phyloP scores from a whole-genome alignment of 2,329 filamentous ascomycete species.

The Macrophomina pseudophaseolina region DNA sequence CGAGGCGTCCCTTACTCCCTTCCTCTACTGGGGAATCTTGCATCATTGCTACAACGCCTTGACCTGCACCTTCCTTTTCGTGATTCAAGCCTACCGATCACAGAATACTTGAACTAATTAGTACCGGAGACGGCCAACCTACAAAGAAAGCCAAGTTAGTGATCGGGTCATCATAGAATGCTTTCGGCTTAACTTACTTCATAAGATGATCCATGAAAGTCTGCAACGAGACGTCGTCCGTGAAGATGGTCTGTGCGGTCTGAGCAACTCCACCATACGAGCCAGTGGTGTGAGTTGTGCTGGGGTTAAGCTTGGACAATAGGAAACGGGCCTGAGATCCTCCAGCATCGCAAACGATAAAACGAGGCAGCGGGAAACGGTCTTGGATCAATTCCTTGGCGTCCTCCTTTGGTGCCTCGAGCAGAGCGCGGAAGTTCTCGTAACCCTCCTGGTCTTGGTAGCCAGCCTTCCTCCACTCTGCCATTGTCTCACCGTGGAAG shows the following conservation, averaged over 20 bases:
- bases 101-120: background rate
- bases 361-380: slow-evolving; percentile 95
- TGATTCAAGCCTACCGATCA: background rate
- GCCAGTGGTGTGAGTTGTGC: slow-evolving; percentile 92
- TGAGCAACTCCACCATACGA: slow-evolving; percentile 89
- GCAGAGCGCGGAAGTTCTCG: slow-evolving; percentile 86
- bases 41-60: background rate
- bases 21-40: background rate
- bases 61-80: background rate
- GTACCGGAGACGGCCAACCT: slow-evolving; percentile 29
- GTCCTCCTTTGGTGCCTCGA: slow-evolving; percentile 95
- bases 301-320: slow-evolving; percentile 95
- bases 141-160: background rate
- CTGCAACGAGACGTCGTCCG: slow-evolving; percentile 95
- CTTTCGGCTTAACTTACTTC: slow-evolving; percentile 62
- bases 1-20: background rate
- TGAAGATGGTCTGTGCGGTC: slow-evolving; percentile 97
- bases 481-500: slow-evolving; percentile 97
- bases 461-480: slow-evolving; percentile 96
- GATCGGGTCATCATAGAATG: too few relatives aligned
- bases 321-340: slow-evolving; percentile 97
- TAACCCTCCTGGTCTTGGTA: slow-evolving; percentile 99
- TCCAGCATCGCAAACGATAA: slow-evolving; percentile 98
- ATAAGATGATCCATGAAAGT: slow-evolving; percentile 99
- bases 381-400: slow-evolving; percentile 96